Percentiles rank a stretch among this genome's conserved stretches.
Evolutionary conservation across 2,329 filamentous ascomycete genomes (phyloP).

Genomic region (Diaporthe batatas): DNA sequence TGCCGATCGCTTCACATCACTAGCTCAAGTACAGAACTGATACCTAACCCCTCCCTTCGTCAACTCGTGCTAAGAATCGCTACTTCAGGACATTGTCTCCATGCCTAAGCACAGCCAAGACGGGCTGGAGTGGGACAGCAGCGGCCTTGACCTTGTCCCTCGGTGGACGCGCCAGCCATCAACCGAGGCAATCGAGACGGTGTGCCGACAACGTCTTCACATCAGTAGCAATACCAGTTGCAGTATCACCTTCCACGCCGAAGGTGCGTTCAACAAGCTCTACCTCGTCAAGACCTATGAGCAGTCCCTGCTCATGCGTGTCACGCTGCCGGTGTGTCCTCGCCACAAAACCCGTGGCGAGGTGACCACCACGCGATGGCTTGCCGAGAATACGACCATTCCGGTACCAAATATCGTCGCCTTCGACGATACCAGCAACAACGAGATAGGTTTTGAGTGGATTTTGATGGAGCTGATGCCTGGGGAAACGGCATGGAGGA

Average conservation of each 20-base stretch:
- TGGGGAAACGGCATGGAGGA: neutral
- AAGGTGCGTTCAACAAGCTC: neutral
- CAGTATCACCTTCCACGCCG: neutral
- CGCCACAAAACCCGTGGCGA: neutral
- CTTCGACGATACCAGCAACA: neutral
- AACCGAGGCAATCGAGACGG: conserved; percentile 1
- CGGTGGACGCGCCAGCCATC: conserved; percentile 2
- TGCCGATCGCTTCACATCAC: too few relatives aligned
- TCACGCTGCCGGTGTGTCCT: neutral
- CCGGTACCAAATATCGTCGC: neutral
- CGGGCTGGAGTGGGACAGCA: neutral
- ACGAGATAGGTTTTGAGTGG: neutral
- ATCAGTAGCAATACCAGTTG: neutral
- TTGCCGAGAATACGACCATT: neutral
- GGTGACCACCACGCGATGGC: neutral
- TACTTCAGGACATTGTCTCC: too few relatives aligned
- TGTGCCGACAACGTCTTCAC: neutral
- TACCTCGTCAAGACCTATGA: neutral
- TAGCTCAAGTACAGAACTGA: too few relatives aligned
- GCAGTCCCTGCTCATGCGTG: neutral
- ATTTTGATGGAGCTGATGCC: conserved; percentile 3
- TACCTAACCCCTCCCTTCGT: too few relatives aligned
- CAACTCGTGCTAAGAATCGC: too few relatives aligned
- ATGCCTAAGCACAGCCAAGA: neutral
- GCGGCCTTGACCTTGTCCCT: neutral